Evolutionary conservation across 2,329 filamentous ascomycete species (phyloP), one percentile per base, ranked within the genome.

Genomic region (Clonostachys rhizophaga): DNA sequence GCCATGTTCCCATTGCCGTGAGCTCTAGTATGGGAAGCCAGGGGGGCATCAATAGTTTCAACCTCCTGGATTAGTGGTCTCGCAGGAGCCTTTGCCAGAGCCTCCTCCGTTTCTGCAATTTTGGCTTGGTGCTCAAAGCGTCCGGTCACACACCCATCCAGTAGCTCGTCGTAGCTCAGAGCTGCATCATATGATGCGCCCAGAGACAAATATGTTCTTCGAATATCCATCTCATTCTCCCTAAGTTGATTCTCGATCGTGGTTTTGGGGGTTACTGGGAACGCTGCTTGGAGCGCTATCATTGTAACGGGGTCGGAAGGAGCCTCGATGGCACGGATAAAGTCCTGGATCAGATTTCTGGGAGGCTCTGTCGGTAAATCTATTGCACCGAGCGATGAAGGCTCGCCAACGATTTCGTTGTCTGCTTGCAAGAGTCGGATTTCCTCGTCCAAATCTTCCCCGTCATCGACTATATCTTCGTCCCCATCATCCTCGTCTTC

Each of bases 361-460:
- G 24, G 8, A 30, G 24, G 24, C 24, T 30, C 24, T 10, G 24
- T 6, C 24, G 24, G 24, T 6, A 30, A 30, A 30, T 30, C 24
- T 10, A 9, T 30, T 30, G 24, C 24, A 30, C 24, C 24, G 24
- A 30, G 24, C 24, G 24, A 30, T 30, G 9, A 43, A n/a, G 18
- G n/a, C 13, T 63, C 57, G 39, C 57, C 57, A 10, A 56, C 33
- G n/a, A 53, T 46, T 3, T 56, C 61, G 48, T 70, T 67, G 39
- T 75, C 71, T 6, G 69, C 61, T 37, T 64, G 61, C 2, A 76
- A 54, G 24, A 67, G 66, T 42, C 69, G 61, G n/a, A 75, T 59
- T 47, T 77, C 73, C 24, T 72, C 64, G 3, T 57, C 55, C 9
- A 56, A 35, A 11, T 54, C 48, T 12, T 54, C 54, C 12, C 18